A percentile compares a stretch with the other conserved stretches of the same genome.
phyloP scores from a whole-genome alignment of 2,329 filamentous ascomycete genomes.

The Teratosphaeriaceae sp. region DNA sequence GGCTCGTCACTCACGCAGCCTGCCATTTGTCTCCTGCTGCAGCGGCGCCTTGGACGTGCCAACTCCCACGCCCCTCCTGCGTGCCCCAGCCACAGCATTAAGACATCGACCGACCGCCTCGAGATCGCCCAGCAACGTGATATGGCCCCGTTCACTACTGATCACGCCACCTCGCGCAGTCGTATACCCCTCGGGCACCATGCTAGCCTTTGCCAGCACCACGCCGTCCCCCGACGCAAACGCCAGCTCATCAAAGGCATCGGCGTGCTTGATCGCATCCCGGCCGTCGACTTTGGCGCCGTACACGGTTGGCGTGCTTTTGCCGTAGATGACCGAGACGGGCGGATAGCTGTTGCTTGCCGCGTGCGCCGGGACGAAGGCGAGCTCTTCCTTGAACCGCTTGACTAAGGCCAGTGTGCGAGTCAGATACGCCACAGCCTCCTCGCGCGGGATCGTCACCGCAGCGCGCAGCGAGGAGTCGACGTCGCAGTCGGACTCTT shows the following conservation, averaged over 20 bases:
- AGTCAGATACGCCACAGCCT: slow-evolving; percentile 60
- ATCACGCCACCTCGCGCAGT: slow-evolving; percentile 68
- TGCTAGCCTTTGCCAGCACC: slow-evolving; percentile 75
- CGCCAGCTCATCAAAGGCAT: slow-evolving; percentile 78
- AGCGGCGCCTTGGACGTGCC: too few species aligned
- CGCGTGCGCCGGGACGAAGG: slow-evolving; percentile 54
- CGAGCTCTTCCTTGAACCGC: slow-evolving; percentile 68
- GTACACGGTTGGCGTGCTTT: slow-evolving; percentile 77
- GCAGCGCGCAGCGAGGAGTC: slow-evolving; percentile 27
- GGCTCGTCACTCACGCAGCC: too few species aligned
- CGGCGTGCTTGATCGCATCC: slow-evolving; percentile 67
- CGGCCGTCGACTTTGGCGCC: slow-evolving; percentile 66
- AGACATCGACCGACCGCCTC: slow-evolving; percentile 72
- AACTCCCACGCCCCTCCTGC: slow-evolving; percentile 63
- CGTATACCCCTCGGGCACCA: slow-evolving; percentile 74
- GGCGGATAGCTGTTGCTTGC: slow-evolving; percentile 72
- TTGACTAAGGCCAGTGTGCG: slow-evolving; percentile 67
- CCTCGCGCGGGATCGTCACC: slow-evolving; percentile 49
- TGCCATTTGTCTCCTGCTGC: too few species aligned
- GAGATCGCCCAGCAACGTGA: slow-evolving; percentile 79
- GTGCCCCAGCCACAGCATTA: slow-evolving; percentile 58
- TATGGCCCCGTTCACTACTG: slow-evolving; percentile 76
- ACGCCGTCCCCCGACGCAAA: slow-evolving; percentile 89
- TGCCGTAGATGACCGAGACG: slow-evolving; percentile 75
- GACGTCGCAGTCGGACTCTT: slow-evolving; percentile 5